Conservation (phyloP, 1,284 basidiomycete species). For the Puccinia polysora region DNA sequence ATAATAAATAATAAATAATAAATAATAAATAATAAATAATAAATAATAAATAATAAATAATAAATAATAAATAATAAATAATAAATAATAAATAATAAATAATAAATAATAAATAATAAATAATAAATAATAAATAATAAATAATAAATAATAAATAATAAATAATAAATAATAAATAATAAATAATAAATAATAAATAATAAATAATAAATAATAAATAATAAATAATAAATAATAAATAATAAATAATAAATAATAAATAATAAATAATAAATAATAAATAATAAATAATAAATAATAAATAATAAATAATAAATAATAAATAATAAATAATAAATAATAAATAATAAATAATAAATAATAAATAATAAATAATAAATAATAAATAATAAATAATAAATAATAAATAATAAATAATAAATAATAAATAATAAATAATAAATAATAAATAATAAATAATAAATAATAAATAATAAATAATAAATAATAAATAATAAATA, state of each 20-base stretch:
- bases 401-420: neutral
- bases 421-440: neutral
- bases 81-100: constrained; percentile 4
- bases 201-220: constrained; percentile 4
- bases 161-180: constrained; percentile 4
- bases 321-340: neutral
- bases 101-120: constrained; percentile 4
- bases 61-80: neutral
- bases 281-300: constrained; percentile 1
- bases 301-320: neutral
- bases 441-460: neutral
- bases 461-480: no score
- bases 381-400: neutral
- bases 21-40: constrained; percentile 4
- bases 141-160: constrained; percentile 4
- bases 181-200: constrained; percentile 4
- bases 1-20: constrained; percentile 4
- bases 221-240: constrained; percentile 1
- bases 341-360: neutral
- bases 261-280: neutral
- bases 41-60: constrained; percentile 1
- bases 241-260: constrained; percentile 1
- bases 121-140: constrained; percentile 4
- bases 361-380: neutral
- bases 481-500: no score